Base-by-base conservation (phyloP, 306 rosid genomes). In the Canavalia gladiata region DNA sequence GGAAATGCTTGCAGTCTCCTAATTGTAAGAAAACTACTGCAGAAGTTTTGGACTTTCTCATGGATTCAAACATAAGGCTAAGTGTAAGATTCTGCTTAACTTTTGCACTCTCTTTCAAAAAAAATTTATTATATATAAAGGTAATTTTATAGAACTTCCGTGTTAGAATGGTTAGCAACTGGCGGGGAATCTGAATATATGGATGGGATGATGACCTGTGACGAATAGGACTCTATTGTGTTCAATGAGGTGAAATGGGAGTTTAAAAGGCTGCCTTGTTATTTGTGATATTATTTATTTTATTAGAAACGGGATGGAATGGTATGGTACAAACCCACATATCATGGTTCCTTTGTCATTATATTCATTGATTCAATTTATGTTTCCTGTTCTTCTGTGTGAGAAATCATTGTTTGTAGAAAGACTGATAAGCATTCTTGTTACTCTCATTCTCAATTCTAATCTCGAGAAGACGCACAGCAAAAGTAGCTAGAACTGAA, bases 31-130 rank as follows among this genome's bases (percentile, higher is more conserved):
- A 92, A 75, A 90, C 85, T 31, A 93, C 95, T 0, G 85, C 87
- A 10, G 88, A 82, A 34, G 86, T 91, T 78, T 83, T 95, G 93
- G 91, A 89, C 87, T 93, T 93, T 86, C 96, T 93, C 77, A 88
- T 90, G 97, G 90, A 87, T 74, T 90, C 98, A 55, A 93, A 95
- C 88, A 85, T 87, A 82, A 88, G 86, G 76, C 89, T 95, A 49
- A 93, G 97, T 86, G 99, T 94, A 89, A 81, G 91, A 64, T 52
- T 78, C 75, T 68, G 81, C 80, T 73, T 75, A 43, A 76, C 75
- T 62, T 62, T 68, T 33, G 30, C 75, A 46, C 69, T 50, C 11
- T 59, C 4, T 47, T 43, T 60, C 52, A 25, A n/a, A n/a, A n/a
- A n/a, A n/a, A n/a, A n/a, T n/a, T 73, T 75, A 37, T 2, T 37